These are phyloP conservation scores for Lizonia empirigonia DNA, from an alignment of 2,329 filamentous ascomycete genomes.

Conservation along the genomic window DNA sequence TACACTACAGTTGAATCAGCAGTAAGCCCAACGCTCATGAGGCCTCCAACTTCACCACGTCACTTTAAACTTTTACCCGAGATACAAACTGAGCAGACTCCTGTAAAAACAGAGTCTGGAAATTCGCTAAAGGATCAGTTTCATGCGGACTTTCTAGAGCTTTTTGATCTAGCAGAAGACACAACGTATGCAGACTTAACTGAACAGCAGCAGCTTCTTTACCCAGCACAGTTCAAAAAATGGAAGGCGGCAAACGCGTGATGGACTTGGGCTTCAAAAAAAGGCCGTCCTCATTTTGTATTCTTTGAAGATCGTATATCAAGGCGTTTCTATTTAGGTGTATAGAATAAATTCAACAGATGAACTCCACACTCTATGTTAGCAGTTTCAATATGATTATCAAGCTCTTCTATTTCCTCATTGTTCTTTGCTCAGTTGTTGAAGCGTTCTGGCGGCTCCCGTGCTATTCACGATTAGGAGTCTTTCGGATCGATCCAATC, in stretches of 20 bases:
- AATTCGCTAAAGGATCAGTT: background rate
- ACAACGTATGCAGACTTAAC: background rate
- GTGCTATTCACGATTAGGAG: constrained; percentile 71
- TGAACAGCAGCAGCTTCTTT: background rate
- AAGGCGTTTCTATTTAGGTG: background rate
- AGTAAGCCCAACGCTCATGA: background rate
- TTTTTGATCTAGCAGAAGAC: background rate
- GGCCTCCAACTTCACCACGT: background rate
- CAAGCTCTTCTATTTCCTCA: no score
- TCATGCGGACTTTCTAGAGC: background rate
- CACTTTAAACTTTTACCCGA: background rate
- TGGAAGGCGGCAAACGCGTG: background rate
- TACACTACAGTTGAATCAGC: constrained; percentile 1
- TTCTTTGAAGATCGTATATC: background rate
- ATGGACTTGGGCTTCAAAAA: background rate
- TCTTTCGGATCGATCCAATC: constrained; percentile 80
- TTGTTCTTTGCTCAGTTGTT: no score
- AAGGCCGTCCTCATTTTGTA: background rate
- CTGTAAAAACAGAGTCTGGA: background rate
- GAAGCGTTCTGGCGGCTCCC: constrained; percentile 87
- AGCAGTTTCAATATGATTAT: background rate
- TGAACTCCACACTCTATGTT: background rate
- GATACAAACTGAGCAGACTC: background rate
- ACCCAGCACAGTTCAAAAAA: background rate
- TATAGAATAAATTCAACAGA: background rate